Evolutionary conservation across 345 rosid genomes (phyloP).

Genomic region (Raphanus sativus): DNA sequence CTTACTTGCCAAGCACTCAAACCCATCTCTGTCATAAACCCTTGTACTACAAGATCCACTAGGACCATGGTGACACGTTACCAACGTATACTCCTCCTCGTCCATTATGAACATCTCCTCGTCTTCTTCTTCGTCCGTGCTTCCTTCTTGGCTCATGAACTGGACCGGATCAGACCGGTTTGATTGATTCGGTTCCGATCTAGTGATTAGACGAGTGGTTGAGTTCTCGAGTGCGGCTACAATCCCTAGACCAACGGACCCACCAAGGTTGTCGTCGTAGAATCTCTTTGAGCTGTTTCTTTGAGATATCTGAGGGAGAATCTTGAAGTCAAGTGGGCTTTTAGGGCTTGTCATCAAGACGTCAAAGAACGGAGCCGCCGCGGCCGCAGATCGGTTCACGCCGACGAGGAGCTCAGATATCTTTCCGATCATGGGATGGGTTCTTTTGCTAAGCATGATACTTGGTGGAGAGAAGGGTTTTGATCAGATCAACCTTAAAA

Average conservation of each 20-base stretch:
- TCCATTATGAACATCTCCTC: constrained; percentile 51
- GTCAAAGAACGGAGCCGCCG: constrained; percentile 36
- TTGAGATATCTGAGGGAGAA: constrained; percentile 51
- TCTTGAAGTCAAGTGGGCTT: constrained; percentile 64
- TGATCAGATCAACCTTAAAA: neutral
- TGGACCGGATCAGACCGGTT: constrained; percentile 46
- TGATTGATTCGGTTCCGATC: constrained; percentile 23
- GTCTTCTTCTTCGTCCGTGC: constrained; percentile 40
- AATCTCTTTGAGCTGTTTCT: constrained; percentile 52
- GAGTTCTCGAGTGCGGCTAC: constrained; percentile 74
- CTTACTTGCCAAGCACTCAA: constrained; percentile 31
- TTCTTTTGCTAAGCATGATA: constrained; percentile 62
- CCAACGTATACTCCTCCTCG: constrained; percentile 62
- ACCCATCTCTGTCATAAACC: constrained; percentile 53
- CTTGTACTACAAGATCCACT: constrained; percentile 48
- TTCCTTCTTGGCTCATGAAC: constrained; percentile 33
- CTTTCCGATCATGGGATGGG: constrained; percentile 68
- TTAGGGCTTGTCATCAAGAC: constrained; percentile 58
- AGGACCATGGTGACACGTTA: constrained; percentile 55
- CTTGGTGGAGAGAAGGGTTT: neutral
- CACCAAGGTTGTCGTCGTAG: constrained; percentile 50
- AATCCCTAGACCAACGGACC: constrained; percentile 82
- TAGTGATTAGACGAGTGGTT: constrained; percentile 26
- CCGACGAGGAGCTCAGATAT: constrained; percentile 63
- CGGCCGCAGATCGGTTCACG: constrained; percentile 44